Base-by-base conservation (phyloP, 176 grass and related monocot genomes). In the Sorghum bicolor region DNA sequence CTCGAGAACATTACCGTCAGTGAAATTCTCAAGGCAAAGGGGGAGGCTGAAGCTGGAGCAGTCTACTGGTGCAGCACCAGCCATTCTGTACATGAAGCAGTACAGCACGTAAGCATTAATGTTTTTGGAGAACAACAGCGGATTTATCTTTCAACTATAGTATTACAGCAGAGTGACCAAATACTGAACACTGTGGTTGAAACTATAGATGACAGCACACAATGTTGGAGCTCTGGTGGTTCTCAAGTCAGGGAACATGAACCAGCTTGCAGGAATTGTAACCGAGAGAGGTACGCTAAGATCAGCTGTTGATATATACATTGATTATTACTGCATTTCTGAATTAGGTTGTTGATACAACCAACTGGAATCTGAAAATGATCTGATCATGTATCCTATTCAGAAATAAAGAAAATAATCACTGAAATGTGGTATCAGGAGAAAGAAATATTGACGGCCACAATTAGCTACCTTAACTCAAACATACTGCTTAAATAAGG, bases 211-310 rank as follows among this genome's bases (percentile, higher is more conserved):
- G 96, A 89, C 83, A 40, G 40, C 68, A 12, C 91, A 96, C 69
- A 90, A 96, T 64, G 74, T 96, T 64, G 96, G 96, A 73, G 89
- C 96, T 67, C 80, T 99, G 26, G 96, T 99, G 53, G 96, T 99
- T 11, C 70, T 99, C 78, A 92, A 94, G 78, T 92, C 89, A 13
- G 93, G 89, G 76, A 91, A 92, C 70, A 88, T 87, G 50, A 95
- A 89, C 29, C 74, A 93, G 64, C 74, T 92, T 55, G 96, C 89
- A 34, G 93, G 96, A 69, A 99, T 99, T 61, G 64, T 99, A 16
- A 92, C 96, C 10, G 93, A 98, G 83, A 94, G 93, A 94, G 96
- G 96, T 98, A 89, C 72, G 25, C 41, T 62, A 7, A 43, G 39
- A 76, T 65, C 43, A 66, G 16, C 48, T 64, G 20, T 28, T 44